phyloP scores from a whole-genome alignment of 805 yeast species.

The Cyberlindnera americana region DNA sequence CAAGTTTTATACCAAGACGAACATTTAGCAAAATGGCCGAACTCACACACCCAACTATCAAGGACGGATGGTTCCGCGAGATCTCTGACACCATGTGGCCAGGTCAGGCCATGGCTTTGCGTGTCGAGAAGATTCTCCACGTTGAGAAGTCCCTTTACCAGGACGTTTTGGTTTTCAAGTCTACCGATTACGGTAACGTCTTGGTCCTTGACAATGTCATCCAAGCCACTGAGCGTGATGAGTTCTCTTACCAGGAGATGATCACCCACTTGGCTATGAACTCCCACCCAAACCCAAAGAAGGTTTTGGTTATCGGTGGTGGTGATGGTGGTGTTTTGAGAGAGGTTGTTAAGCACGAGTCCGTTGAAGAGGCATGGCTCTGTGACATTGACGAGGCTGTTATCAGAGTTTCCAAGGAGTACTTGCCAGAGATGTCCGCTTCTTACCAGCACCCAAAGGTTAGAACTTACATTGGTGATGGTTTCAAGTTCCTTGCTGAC shows the following conservation, averaged over 20 bases:
- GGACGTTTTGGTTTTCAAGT: conserved; percentile 90
- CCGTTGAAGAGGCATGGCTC: conserved; percentile 83
- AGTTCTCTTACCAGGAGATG: conserved; percentile 98
- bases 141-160: conserved; percentile 86
- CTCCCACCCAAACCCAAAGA: conserved; percentile 93
- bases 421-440: conserved; percentile 81
- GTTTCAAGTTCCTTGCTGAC: conserved; percentile 90
- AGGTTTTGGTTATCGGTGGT: conserved; percentile 93
- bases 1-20: too few relatives aligned
- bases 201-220: conserved; percentile 92
- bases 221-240: conserved; percentile 96
- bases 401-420: conserved; percentile 79
- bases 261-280: conserved; percentile 89
- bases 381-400: conserved; percentile 97
- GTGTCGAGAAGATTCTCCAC: conserved; percentile 82
- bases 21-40: conserved; percentile 27
- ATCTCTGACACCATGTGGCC: conserved; percentile 97
- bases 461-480: conserved; percentile 90
- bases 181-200: conserved; percentile 92
- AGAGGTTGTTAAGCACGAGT: conserved; percentile 85
- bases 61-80: conserved; percentile 96
- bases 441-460: conserved; percentile 87
- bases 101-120: conserved; percentile 93
- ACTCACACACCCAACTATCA: conserved; percentile 40
- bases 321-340: conserved; percentile 99